phyloP scores from a whole-genome alignment of 2,329 filamentous ascomycete species.

The Xylaria hypoxylon region DNA sequence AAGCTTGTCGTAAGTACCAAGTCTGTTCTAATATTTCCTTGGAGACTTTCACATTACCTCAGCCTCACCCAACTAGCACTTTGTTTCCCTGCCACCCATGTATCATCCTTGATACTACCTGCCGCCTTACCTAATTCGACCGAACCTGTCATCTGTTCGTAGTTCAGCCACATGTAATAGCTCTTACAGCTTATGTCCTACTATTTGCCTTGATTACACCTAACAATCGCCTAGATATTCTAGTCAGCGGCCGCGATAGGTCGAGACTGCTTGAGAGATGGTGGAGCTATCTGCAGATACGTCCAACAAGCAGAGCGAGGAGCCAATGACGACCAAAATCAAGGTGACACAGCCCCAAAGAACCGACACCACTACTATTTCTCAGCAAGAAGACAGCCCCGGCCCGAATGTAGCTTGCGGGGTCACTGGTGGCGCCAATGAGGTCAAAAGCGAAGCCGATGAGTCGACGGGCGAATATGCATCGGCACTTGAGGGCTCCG shows the following conservation, averaged over 20 bases:
- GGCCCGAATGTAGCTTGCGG: slow-evolving; percentile 1
- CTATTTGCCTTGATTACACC: slow-evolving; percentile 5
- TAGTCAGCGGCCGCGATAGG: neutral
- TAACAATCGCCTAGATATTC: neutral
- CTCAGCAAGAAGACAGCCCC: neutral
- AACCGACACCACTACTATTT: neutral
- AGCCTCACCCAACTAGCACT: slow-evolving; percentile 22
- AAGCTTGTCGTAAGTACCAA: neutral
- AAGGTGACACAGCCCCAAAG: slow-evolving; percentile 23
- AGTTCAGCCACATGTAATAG: slow-evolving; percentile 1
- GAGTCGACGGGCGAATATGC: neutral
- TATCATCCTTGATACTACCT: slow-evolving; percentile 16
- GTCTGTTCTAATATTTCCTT: neutral
- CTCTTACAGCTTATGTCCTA: neutral
- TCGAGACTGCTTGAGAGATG: slow-evolving; percentile 23
- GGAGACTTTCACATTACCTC: slow-evolving; percentile 13
- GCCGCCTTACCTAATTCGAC: slow-evolving; percentile 5
- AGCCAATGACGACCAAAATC: slow-evolving; percentile 18
- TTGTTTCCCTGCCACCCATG: neutral
- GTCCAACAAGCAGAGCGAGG: slow-evolving; percentile 8
- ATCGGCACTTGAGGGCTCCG: neutral
- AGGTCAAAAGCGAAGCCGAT: neutral
- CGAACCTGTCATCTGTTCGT: neutral
- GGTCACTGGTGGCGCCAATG: slow-evolving; percentile 7
- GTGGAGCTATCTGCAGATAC: slow-evolving; percentile 24